phyloP scores from a whole-genome alignment of 441 rosid genomes.

The Erodium texanum region DNA sequence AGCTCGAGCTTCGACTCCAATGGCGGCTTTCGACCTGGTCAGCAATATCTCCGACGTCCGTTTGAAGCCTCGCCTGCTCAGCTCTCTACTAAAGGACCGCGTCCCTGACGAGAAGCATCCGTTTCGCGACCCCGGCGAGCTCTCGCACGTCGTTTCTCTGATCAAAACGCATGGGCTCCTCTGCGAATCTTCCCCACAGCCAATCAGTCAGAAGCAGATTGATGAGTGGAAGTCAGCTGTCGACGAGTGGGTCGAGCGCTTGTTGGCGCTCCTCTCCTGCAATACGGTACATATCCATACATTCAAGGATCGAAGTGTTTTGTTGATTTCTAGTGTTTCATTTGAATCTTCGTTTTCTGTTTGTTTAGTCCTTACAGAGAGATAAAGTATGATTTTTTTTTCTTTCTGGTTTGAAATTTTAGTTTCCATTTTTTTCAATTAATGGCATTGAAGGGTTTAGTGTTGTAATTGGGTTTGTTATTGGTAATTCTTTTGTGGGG shows the following conservation, averaged over 20 bases:
- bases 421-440: not conserved
- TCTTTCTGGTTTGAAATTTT: not conserved
- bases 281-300: slow-evolving; percentile 32
- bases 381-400: not conserved
- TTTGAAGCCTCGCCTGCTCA: slow-evolving; percentile 51
- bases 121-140: slow-evolving; percentile 22
- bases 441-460: not conserved
- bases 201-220: slow-evolving; percentile 30
- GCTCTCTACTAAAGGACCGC: slow-evolving; percentile 36
- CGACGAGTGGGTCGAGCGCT: slow-evolving; percentile 55
- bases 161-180: slow-evolving; percentile 45
- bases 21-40: slow-evolving; percentile 33
- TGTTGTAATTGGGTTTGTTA: not conserved
- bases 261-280: slow-evolving; percentile 37
- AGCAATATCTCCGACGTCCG: slow-evolving; percentile 42
- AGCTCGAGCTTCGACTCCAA: slow-evolving; percentile 5
- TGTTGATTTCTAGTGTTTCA: not conserved
- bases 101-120: slow-evolving; percentile 57
- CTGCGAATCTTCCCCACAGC: slow-evolving; percentile 31
- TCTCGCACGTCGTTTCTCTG: slow-evolving; percentile 33
- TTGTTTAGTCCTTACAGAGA: not conserved
- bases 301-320: not conserved
- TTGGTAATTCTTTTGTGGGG: not conserved
- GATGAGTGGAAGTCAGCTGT: slow-evolving; percentile 52
- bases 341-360: not conserved